A percentile compares a stretch with the other conserved stretches of the same genome.
Conservation (phyloP, 2,329 filamentous ascomycete genomes). For the Talaromyces sp. region DNA sequence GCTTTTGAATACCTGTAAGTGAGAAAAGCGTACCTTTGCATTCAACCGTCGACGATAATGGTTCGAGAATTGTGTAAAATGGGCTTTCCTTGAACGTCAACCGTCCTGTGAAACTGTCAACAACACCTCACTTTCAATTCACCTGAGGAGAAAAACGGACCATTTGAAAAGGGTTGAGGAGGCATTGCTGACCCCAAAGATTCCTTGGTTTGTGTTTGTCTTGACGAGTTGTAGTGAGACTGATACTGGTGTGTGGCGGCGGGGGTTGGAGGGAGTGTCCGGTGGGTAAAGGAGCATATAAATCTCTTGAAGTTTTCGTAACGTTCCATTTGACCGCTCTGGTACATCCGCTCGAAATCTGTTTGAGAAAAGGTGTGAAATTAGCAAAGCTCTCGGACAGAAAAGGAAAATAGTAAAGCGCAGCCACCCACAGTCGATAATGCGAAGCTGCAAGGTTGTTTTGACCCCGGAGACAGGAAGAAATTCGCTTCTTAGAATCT, state of each 20-base stretch:
- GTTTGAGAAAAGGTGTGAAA: background rate
- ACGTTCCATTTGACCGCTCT: conserved; percentile 18
- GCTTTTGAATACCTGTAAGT: conserved; percentile 2
- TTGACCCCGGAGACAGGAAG: conserved; percentile 80
- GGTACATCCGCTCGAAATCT: conserved; percentile 24
- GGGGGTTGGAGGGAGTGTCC: conserved; percentile 22
- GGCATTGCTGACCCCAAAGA: conserved; percentile 26
- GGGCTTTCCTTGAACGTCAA: conserved; percentile 70
- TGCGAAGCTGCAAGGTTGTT: conserved; percentile 70
- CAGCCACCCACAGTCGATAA: conserved; percentile 65
- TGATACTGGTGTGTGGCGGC: conserved; percentile 22
- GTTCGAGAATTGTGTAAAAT: conserved; percentile 68
- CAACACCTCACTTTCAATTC: conserved; percentile 18
- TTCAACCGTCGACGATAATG: conserved; percentile 59
- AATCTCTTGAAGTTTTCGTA: conserved; percentile 28
- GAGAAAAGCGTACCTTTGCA: conserved; percentile 62
- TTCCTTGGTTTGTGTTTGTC: conserved; percentile 21
- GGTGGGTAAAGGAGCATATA: conserved; percentile 25
- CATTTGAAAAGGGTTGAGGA: conserved; percentile 21
- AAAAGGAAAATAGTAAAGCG: conserved; percentile 3
- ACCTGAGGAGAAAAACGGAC: conserved; percentile 18
- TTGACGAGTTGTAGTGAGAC: conserved; percentile 17
- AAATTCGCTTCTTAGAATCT: conserved; percentile 68
- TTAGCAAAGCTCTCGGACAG: background rate
- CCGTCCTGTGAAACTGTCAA: conserved; percentile 40